Evolutionary conservation across 345 rosid species (phyloP).

Genomic region (Eutrema japonicum): DNA sequence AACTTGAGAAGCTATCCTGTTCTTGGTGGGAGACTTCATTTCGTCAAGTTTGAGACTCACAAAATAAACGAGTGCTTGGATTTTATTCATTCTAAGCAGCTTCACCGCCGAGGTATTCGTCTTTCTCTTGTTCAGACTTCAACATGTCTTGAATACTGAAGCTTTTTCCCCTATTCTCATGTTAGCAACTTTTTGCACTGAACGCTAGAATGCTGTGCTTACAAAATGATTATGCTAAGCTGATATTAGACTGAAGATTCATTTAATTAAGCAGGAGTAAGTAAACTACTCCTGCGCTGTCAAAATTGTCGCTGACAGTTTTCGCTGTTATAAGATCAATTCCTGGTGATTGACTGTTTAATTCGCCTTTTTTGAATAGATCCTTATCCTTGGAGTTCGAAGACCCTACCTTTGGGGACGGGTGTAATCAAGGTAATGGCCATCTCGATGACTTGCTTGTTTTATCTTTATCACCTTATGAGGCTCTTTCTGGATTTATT

Average conservation of each 20-base stretch:
- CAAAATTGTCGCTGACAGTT: background rate
- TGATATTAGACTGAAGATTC: background rate
- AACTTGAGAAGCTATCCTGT: slow-evolving; percentile 88
- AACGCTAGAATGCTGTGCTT: slow-evolving; percentile 11
- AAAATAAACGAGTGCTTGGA: slow-evolving; percentile 93
- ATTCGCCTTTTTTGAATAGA: slow-evolving; percentile 28
- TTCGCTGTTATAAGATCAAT: background rate
- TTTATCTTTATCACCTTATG: slow-evolving; percentile 7
- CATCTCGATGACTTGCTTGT: slow-evolving; percentile 5
- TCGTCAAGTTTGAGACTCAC: slow-evolving; percentile 90
- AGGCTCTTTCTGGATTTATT: background rate
- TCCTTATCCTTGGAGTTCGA: slow-evolving; percentile 48
- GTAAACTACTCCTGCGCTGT: background rate
- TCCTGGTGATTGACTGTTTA: slow-evolving; percentile 8
- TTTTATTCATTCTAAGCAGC: slow-evolving; percentile 94
- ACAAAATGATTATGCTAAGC: slow-evolving; percentile 49
- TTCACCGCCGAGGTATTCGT: slow-evolving; percentile 67
- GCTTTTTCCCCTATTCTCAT: slow-evolving; percentile 5
- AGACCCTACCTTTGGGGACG: slow-evolving; percentile 44
- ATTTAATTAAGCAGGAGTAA: background rate
- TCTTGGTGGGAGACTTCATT: slow-evolving; percentile 98
- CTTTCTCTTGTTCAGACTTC: slow-evolving; percentile 18
- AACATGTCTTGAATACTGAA: background rate
- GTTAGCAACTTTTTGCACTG: background rate
- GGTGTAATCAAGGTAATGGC: slow-evolving; percentile 46